Evolutionary conservation across 768 basidiomycete species (phyloP), one percentile per base, ranked within the genome.

Genomic region (Mycena alexandri): DNA sequence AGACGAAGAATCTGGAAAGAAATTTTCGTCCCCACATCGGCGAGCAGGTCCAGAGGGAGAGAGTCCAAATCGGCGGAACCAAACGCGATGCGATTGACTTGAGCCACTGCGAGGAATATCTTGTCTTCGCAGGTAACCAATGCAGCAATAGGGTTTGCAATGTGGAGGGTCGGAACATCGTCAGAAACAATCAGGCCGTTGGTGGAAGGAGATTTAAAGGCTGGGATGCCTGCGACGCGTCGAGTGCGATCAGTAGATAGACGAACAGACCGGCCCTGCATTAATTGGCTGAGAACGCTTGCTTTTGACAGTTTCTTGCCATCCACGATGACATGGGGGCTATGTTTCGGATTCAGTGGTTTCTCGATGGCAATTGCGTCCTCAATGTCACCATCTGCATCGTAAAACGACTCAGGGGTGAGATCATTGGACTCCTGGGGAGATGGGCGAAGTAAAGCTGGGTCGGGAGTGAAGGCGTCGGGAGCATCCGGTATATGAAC

Each of bases 131-230:
- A 55, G 14, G 12, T 3, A 8, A 63, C 52, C 3, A 63, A 8
- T 0, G 64, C 33, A 19, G 64, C 64, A 22, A 65, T 65, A 1
- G 64, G 64, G 9, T 58, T 60, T 5, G 48, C 51, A 19, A 65
- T 42, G 16, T 36, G 54, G 21, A 65, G 46, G 5, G 55, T 38
- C 12, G 63, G 47, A 9, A 55, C 42, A 21, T 46, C 22, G 36
- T 36, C 62, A 13, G 29, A 55, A 1, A 42, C 11, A 19, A 55
- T 63, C 7, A 36, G 34, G 34, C 34, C 12, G 16, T 33, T 42
- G 22, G n/a, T 5, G 34, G 17, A 22, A 2, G 34, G n/a, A 21
- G 62, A 55, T 38, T 63, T 29, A 21, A 63, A 63, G 22, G 62
- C 62, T 4, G 62, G 44, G 6, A 63, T 63, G 3, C 62, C 62